A percentile compares a stretch with the other conserved stretches of the same genome.
Evolutionary conservation across 208 protist genomes (phyloP).

Genomic region (Leishmania tropica): DNA sequence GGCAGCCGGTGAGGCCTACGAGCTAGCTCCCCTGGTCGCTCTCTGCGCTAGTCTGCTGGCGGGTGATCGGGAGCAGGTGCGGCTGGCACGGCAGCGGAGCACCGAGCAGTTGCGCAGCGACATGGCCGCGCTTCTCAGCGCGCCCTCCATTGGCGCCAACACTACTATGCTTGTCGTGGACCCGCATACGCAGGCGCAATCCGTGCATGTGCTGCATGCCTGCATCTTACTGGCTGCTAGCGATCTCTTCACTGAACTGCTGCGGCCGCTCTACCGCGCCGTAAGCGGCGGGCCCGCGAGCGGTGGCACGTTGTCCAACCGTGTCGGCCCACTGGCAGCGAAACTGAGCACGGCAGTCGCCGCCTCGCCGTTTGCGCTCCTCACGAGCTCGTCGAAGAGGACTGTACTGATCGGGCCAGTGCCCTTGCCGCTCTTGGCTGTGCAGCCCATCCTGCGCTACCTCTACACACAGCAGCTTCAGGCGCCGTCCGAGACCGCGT

Average conservation of each 20-base stretch:
- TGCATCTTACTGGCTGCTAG: slow-evolving; percentile 62
- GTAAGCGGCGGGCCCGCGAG: neutral
- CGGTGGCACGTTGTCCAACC: slow-evolving; percentile 33
- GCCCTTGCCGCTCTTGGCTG: slow-evolving; percentile 58
- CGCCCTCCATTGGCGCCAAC: slow-evolving; percentile 36
- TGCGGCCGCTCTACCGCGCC: slow-evolving; percentile 64
- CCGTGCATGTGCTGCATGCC: slow-evolving; percentile 61
- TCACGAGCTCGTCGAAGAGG: slow-evolving; percentile 43
- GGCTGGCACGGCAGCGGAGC: slow-evolving; percentile 40
- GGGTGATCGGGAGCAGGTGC: slow-evolving; percentile 41
- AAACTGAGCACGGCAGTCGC: slow-evolving; percentile 44
- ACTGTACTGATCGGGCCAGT: slow-evolving; percentile 79
- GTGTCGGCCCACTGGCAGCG: slow-evolving; percentile 58
- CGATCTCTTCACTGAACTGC: slow-evolving; percentile 74
- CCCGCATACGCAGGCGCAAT: slow-evolving; percentile 75
- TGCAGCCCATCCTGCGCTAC: slow-evolving; percentile 66
- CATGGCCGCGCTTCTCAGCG: slow-evolving; percentile 47
- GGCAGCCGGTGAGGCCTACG: slow-evolving; percentile 49
- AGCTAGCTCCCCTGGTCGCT: slow-evolving; percentile 42
- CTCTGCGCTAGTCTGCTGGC: slow-evolving; percentile 56
- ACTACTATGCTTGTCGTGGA: slow-evolving; percentile 82
- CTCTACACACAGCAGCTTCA: slow-evolving; percentile 73
- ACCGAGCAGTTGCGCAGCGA: slow-evolving; percentile 52
- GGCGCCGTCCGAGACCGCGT: slow-evolving; percentile 50
- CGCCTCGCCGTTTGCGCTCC: slow-evolving; percentile 20